A percentile compares a stretch with the other conserved stretches of the same genome.
Conservation (phyloP, 164 flowering plant genomes). For the Liquidambar formosana region DNA sequence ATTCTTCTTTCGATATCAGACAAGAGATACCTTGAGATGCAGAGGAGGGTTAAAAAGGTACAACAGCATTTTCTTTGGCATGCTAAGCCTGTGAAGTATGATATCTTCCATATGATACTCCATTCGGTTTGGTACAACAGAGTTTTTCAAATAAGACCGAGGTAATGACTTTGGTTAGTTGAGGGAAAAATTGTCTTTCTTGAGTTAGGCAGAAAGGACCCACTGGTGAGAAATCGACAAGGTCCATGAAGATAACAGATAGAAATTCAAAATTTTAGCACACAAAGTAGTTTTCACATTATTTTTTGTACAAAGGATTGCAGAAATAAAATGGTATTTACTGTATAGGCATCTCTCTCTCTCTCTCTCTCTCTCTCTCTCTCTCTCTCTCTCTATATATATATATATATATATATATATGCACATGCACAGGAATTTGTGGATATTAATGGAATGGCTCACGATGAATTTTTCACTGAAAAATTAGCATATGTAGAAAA, state of each 20-base stretch:
- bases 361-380: too few species aligned
- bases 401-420: too few species aligned
- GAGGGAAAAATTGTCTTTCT: neutral
- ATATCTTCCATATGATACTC: slow-evolving; percentile 54
- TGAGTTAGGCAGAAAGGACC: neutral
- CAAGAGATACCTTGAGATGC: slow-evolving; percentile 44
- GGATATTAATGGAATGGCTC: too few species aligned
- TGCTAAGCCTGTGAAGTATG: slow-evolving; percentile 43
- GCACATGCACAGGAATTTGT: too few species aligned
- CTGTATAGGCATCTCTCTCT: too few species aligned
- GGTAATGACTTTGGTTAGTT: slow-evolving; percentile 4
- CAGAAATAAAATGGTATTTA: too few species aligned
- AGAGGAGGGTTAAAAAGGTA: slow-evolving; percentile 56
- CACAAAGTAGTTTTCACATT: neutral
- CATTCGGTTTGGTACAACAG: slow-evolving; percentile 54
- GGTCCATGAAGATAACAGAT: neutral
- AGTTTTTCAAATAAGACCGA: slow-evolving; percentile 24
- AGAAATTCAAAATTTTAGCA: neutral
- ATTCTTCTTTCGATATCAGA: slow-evolving; percentile 58
- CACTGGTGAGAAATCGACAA: neutral
- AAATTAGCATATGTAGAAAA: too few species aligned
- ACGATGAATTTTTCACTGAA: too few species aligned
- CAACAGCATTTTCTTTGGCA: slow-evolving; percentile 61
- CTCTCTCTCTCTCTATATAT: too few species aligned
- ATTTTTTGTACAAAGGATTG: too few species aligned